Percentiles rank a stretch among this genome's conserved stretches.
Evolutionary conservation across 2,329 filamentous ascomycete species (phyloP).

Genomic region (Cladophialophora psammophila): DNA sequence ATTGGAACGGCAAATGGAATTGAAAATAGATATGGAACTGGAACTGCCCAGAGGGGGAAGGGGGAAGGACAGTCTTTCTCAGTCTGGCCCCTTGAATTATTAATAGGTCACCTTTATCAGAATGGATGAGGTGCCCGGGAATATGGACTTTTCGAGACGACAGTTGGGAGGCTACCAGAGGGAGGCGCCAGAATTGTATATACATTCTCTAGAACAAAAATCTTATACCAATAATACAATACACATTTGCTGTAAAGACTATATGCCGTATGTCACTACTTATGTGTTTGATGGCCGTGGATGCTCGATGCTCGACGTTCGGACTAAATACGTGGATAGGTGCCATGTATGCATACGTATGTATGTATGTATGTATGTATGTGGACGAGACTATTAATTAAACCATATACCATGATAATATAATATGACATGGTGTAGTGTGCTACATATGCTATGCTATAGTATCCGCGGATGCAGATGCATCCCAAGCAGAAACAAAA

Average conservation of each 20-base stretch:
- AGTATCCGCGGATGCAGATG: too few relatives aligned
- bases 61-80: neutral
- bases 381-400: too few relatives aligned
- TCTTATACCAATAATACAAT: neutral
- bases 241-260: neutral
- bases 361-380: too few relatives aligned
- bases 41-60: neutral
- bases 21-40: slow-evolving; percentile 5
- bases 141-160: neutral
- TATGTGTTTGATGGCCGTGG: too few relatives aligned
- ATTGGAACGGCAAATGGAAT: neutral
- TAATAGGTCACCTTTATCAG: neutral
- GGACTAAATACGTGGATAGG: too few relatives aligned
- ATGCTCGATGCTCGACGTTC: too few relatives aligned
- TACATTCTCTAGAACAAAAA: slow-evolving; percentile 1
- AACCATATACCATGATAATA: too few relatives aligned
- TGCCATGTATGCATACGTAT: too few relatives aligned
- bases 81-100: neutral
- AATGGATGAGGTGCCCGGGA: neutral
- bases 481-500: too few relatives aligned
- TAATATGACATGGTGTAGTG: too few relatives aligned
- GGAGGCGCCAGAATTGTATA: neutral
- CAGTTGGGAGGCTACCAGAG: neutral
- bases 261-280: neutral
- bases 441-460: too few relatives aligned